A percentile compares a stretch with the other conserved stretches of the same genome.
Conservation (phyloP, 345 rosid genomes). For the Ceriops tagal region DNA sequence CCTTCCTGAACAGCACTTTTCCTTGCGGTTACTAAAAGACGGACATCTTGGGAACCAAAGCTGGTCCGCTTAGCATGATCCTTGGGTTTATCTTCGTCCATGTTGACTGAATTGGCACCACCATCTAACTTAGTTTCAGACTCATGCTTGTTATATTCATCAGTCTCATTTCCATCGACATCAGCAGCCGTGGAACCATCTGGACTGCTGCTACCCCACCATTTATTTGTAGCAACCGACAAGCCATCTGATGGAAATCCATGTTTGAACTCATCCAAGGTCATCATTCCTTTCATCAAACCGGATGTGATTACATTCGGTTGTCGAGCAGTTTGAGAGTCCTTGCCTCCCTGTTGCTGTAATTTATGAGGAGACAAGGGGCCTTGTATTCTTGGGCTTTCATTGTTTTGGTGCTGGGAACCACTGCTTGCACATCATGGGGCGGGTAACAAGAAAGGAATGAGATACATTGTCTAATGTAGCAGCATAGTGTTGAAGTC, state of each 20-base stretch:
- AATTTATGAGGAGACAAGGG: constrained; percentile 19
- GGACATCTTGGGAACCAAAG: constrained; percentile 21
- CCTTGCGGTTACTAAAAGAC: constrained; percentile 42
- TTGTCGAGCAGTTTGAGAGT: constrained; percentile 14
- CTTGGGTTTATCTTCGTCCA: constrained; percentile 22
- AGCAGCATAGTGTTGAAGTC: too few species aligned
- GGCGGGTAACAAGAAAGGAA: neutral
- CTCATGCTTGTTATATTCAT: constrained; percentile 26
- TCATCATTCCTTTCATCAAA: constrained; percentile 32
- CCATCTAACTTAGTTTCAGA: constrained; percentile 19
- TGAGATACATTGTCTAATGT: too few species aligned
- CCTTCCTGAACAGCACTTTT: constrained; percentile 47
- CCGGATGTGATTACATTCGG: constrained; percentile 19
- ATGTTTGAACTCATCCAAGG: constrained; percentile 56
- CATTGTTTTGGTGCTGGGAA: constrained; percentile 25
- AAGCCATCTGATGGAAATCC: constrained; percentile 75
- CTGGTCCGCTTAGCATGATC: constrained; percentile 22
- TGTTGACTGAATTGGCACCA: neutral
- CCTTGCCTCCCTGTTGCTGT: constrained; percentile 42
- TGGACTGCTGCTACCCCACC: constrained; percentile 59
- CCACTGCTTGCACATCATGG: constrained; percentile 21
- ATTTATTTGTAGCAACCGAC: constrained; percentile 43
- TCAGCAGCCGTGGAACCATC: constrained; percentile 13
- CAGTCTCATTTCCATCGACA: constrained; percentile 25
- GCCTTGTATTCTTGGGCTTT: constrained; percentile 25